phyloP scores from a whole-genome alignment of 2,329 filamentous ascomycete genomes.

The Nectriaceae sp. region DNA sequence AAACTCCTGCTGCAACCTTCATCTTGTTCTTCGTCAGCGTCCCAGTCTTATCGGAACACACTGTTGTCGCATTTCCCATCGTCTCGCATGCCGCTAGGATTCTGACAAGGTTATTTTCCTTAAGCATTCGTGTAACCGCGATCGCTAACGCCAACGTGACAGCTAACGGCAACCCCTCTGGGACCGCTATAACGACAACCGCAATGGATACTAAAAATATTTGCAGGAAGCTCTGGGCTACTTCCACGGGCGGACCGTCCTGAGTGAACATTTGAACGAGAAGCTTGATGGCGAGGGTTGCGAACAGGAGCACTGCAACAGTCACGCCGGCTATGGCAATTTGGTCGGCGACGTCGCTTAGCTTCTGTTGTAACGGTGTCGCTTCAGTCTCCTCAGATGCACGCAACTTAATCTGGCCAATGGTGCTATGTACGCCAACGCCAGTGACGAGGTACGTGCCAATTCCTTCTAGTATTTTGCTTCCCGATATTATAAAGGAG shows the following conservation, averaged over 20 bases:
- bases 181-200: conserved; percentile 67
- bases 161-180: conserved; percentile 66
- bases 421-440: conserved; percentile 56
- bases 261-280: conserved; percentile 61
- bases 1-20: conserved; percentile 73
- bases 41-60: conserved; percentile 68
- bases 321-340: conserved; percentile 54
- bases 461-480: conserved; percentile 55
- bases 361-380: conserved; percentile 57
- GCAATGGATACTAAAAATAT: conserved; percentile 68
- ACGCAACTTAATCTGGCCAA: conserved; percentile 58
- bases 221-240: conserved; percentile 59
- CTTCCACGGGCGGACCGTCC: conserved; percentile 50
- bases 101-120: conserved; percentile 70
- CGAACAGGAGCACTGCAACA: conserved; percentile 72
- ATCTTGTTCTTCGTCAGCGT: conserved; percentile 64
- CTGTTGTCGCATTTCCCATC: conserved; percentile 72
- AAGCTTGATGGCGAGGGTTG: conserved; percentile 79
- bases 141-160: conserved; percentile 70
- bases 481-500: conserved; percentile 64
- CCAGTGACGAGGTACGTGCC: conserved; percentile 58
- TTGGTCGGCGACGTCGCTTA: conserved; percentile 37
- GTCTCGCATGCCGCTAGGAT: conserved; percentile 70
- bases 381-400: conserved; percentile 52
- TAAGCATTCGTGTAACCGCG: conserved; percentile 68